Evolutionary conservation across 305 asterid genomes (phyloP).

Genomic region (Euphrasia arctica): DNA sequence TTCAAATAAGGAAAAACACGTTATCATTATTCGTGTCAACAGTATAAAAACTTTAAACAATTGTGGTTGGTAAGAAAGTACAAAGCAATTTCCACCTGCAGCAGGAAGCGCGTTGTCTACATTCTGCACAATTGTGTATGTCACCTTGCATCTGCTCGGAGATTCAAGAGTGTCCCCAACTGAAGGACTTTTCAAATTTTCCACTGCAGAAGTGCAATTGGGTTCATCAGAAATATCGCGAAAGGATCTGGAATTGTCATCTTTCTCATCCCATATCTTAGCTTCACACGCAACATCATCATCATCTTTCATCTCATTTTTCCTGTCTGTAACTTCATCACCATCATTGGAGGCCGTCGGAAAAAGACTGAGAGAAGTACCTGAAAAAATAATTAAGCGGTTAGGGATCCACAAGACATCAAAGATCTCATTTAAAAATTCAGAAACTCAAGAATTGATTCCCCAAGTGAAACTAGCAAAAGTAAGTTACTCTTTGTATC

Average conservation of each 20-base stretch:
- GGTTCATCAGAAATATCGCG: slow-evolving; percentile 23
- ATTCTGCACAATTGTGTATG: slow-evolving; percentile 16
- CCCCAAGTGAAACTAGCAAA: no score
- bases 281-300: slow-evolving; percentile 21
- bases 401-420: no score
- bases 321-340: slow-evolving; percentile 19
- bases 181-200: neutral
- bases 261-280: slow-evolving; percentile 21
- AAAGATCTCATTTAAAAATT: no score
- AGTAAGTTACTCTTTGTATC: no score
- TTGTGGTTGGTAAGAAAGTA: neutral
- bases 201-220: slow-evolving; percentile 14
- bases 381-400: no score
- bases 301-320: slow-evolving; percentile 4
- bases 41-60: slow-evolving; percentile 4
- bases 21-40: slow-evolving; percentile 9
- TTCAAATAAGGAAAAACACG: slow-evolving; percentile 11
- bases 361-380: no score
- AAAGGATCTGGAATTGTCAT: slow-evolving; percentile 14
- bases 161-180: neutral
- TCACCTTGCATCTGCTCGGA: slow-evolving; percentile 25
- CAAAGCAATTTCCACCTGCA: slow-evolving; percentile 27
- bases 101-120: slow-evolving; percentile 9
- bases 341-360: slow-evolving; percentile 10
- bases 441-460: no score